Percentiles rank a stretch among this genome's conserved stretches.
These are phyloP conservation scores for Penicillium expansum DNA, from an alignment of 2,329 filamentous ascomycete species.

Conservation along the genomic window DNA sequence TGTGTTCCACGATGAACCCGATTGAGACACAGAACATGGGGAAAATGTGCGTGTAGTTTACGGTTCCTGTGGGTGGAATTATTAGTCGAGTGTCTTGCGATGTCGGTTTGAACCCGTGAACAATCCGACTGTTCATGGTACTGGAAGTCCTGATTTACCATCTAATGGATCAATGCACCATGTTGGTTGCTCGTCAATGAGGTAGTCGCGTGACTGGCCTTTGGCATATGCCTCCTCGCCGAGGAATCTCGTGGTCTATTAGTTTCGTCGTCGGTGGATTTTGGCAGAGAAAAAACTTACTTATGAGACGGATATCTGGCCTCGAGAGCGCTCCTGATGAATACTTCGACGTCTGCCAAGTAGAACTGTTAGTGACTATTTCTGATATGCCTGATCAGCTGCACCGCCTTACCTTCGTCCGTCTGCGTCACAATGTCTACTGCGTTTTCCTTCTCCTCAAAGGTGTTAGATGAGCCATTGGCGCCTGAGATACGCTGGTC, in stretches of 20 bases:
- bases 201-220: slow-evolving; percentile 64
- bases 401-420: slow-evolving; percentile 58
- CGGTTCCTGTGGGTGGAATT: slow-evolving; percentile 52
- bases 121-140: too few species aligned
- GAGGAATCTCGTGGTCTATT: slow-evolving; percentile 57
- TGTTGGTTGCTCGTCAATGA: slow-evolving; percentile 63
- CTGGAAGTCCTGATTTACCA: slow-evolving; percentile 41
- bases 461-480: slow-evolving; percentile 29
- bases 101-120: not conserved
- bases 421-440: slow-evolving; percentile 77
- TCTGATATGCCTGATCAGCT: not conserved
- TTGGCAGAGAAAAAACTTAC: slow-evolving; percentile 44
- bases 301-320: slow-evolving; percentile 63
- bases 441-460: slow-evolving; percentile 68
- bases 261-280: not conserved
- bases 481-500: slow-evolving; percentile 51
- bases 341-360: slow-evolving; percentile 65
- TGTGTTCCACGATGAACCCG: slow-evolving; percentile 60
- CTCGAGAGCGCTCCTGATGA: slow-evolving; percentile 61
- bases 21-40: slow-evolving; percentile 81
- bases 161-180: slow-evolving; percentile 78
- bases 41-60: slow-evolving; percentile 78
- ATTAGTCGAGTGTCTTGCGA: not conserved
- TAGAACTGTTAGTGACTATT: not conserved
- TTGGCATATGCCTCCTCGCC: slow-evolving; percentile 75